Evolutionary conservation across 2,329 filamentous ascomycete species (phyloP).

Genomic region (Pseudogymnoascus sp.): DNA sequence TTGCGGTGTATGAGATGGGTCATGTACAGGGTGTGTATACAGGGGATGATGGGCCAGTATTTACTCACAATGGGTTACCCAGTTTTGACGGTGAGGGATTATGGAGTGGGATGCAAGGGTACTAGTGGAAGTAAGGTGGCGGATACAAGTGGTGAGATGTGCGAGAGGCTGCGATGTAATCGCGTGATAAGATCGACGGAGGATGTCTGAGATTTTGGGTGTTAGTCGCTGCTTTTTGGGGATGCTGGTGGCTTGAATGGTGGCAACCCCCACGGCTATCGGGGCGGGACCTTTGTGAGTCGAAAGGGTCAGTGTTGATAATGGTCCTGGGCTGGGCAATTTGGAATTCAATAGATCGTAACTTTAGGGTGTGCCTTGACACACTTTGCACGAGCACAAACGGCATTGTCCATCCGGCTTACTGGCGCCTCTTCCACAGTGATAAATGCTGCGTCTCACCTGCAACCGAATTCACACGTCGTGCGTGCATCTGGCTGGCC

Average conservation of each 20-base stretch:
- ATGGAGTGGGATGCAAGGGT: neutral
- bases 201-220: neutral
- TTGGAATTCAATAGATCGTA: neutral
- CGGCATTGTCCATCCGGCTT: neutral
- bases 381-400: neutral
- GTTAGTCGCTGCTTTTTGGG: neutral
- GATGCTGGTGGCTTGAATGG: neutral
- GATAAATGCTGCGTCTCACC: neutral
- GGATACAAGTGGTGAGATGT: neutral
- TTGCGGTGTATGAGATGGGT: conserved; percentile 19
- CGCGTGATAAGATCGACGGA: neutral
- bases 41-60: conserved; percentile 20
- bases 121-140: conserved; percentile 1
- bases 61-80: conserved; percentile 15
- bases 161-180: neutral
- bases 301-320: conserved; percentile 4
- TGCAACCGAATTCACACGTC: neutral
- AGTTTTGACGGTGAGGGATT: neutral
- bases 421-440: neutral
- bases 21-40: conserved; percentile 23
- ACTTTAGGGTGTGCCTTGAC: neutral
- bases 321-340: neutral
- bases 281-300: neutral
- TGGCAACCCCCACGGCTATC: neutral
- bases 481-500: neutral